Evolutionary conservation across 345 rosid genomes (phyloP), one percentile per base, ranked within the genome.

Genomic region (Brassica juncea): DNA sequence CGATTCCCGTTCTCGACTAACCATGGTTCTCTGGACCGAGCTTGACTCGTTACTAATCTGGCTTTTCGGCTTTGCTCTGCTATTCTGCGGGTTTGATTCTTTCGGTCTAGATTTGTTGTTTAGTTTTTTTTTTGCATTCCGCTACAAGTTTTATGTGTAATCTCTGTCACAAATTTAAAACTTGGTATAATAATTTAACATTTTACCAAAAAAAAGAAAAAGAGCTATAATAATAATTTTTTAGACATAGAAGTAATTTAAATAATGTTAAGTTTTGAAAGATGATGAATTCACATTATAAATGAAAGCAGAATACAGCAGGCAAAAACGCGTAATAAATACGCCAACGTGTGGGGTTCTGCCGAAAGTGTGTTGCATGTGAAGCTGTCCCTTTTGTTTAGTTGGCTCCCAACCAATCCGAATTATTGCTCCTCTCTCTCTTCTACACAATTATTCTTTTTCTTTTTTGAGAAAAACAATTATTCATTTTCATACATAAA

Each of bases 341-440:
- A 79, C 12, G 78, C 76, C 62, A 70, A 52, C 57, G 57, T 72
- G 80, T 74, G 76, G 75, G 76, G 55, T 6, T 63, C 35, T 69
- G 30, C 54, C 57, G 60, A 70, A 70, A 63, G 80, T 30, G 44
- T 39, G 57, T 35, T 70, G 83, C 83, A 80, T 80, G 83, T 75
- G 83, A 80, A 74, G 72, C 80, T 80, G 75, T 8, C 57, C 57
- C 55, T 47, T 47, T 27, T 14, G 47, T 28, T 58, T 44, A 68
- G 28, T 74, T 74, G 79, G 71, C 67, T 11, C 19, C 75, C 79
- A 80, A 70, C 79, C 6, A 74, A 75, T 63, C 54, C 62, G n/a
- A 60, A 80, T 74, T 63, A 80, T 74, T 62, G 69, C 49, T 58
- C 49, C 66, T 67, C 11, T 64, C 21, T 65, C 42, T 47, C 25